A percentile compares a stretch with the other conserved stretches of the same genome.
phyloP scores from a whole-genome alignment of 2,329 filamentous ascomycete species.

The Aspergillus neoniger region DNA sequence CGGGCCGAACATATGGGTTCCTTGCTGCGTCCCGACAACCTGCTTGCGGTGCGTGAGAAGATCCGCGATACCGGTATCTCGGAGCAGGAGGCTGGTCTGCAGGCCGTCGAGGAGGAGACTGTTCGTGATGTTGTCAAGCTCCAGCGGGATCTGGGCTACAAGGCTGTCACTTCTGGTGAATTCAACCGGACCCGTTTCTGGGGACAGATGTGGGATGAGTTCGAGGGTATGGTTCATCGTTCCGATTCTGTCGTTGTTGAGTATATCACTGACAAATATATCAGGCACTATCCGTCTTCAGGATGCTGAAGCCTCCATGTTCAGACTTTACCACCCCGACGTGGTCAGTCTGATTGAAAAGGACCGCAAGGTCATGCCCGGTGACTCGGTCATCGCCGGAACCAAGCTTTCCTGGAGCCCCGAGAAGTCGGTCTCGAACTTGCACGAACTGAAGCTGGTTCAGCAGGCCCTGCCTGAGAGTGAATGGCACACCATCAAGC shows the following conservation, averaged over 20 bases:
- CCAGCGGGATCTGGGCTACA: constrained; percentile 1
- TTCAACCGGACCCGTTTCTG: constrained; percentile 5
- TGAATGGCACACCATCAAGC: constrained; percentile 2
- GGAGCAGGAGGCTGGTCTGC: neutral
- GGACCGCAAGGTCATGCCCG: constrained; percentile 30
- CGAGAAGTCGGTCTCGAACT: constrained; percentile 20
- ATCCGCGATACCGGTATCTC: constrained; percentile 3
- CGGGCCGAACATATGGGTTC: constrained; percentile 4
- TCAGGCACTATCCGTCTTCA: constrained; percentile 29
- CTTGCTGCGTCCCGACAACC: constrained; percentile 1
- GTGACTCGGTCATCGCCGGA: constrained; percentile 30
- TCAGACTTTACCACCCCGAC: constrained; percentile 31
- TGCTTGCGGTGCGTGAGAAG: constrained; percentile 4
- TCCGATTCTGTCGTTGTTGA: neutral
- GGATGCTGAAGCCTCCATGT: constrained; percentile 30
- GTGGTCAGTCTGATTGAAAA: constrained; percentile 31
- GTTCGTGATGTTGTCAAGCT: constrained; percentile 1
- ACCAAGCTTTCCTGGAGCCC: constrained; percentile 26
- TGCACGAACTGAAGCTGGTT: constrained; percentile 3
- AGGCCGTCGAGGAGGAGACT: neutral
- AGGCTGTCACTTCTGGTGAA: constrained; percentile 5
- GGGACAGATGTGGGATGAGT: constrained; percentile 9
- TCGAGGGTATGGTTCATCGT: constrained; percentile 1
- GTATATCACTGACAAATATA: neutral
- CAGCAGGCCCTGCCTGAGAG: constrained; percentile 4